phyloP scores from a whole-genome alignment of 2,329 filamentous ascomycete genomes.

The Monosporascus sp. region DNA sequence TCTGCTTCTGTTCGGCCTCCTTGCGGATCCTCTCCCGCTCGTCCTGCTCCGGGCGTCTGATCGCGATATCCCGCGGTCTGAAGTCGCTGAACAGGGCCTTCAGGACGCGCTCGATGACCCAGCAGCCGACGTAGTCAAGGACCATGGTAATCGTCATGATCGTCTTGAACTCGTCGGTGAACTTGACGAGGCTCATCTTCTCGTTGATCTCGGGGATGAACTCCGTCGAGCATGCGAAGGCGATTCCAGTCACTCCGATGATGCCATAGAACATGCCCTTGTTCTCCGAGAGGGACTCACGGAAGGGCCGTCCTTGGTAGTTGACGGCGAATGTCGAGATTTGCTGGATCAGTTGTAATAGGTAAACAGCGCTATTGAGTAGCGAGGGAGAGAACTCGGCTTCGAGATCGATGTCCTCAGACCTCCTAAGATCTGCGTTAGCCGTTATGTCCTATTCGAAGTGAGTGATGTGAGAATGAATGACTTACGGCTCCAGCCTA shows the following conservation, averaged over 20 bases:
- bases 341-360: slow-evolving; percentile 96
- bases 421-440: slow-evolving; percentile 36
- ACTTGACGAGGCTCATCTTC: slow-evolving; percentile 87
- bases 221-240: slow-evolving; percentile 91
- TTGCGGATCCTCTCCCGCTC: slow-evolving; percentile 68
- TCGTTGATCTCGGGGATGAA: slow-evolving; percentile 94
- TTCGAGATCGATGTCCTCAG: slow-evolving; percentile 74
- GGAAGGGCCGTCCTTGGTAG: slow-evolving; percentile 97
- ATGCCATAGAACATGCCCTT: slow-evolving; percentile 98
- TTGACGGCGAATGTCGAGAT: slow-evolving; percentile 99
- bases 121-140: slow-evolving; percentile 82
- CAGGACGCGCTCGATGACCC: slow-evolving; percentile 76
- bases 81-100: slow-evolving; percentile 88
- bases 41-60: slow-evolving; percentile 80
- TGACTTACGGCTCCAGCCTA: slow-evolving; percentile 71
- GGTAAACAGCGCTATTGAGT: slow-evolving; percentile 94
- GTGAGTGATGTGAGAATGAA: neutral
- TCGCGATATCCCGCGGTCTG: slow-evolving; percentile 87
- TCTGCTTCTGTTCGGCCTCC: slow-evolving; percentile 46
- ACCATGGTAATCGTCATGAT: slow-evolving; percentile 83
- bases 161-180: slow-evolving; percentile 80
- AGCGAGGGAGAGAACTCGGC: slow-evolving; percentile 90
- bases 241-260: slow-evolving; percentile 79
- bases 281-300: slow-evolving; percentile 92
- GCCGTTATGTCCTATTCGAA: neutral